Conservation (phyloP, 2,329 filamentous ascomycete species). For the Sporothrix globosa region DNA sequence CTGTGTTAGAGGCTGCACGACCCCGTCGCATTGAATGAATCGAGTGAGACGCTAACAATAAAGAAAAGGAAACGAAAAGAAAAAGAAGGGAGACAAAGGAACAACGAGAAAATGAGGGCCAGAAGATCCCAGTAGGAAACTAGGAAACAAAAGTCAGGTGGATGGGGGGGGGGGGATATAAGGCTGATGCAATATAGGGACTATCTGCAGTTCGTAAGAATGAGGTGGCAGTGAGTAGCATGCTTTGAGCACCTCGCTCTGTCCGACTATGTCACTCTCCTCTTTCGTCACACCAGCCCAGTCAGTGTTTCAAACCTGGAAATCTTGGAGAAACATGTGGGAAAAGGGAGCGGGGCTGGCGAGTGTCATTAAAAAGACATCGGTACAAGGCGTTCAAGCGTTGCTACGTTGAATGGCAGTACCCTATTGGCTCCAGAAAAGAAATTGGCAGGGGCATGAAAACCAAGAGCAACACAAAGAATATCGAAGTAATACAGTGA, state of each 20-base stretch:
- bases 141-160: neutral
- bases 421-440: slow-evolving; percentile 20
- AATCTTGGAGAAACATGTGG: neutral
- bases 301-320: slow-evolving; percentile 27
- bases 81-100: neutral
- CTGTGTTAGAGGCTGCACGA: slow-evolving; percentile 20
- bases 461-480: neutral
- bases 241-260: neutral
- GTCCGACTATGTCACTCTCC: neutral
- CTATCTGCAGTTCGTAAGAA: slow-evolving; percentile 15
- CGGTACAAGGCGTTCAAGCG: slow-evolving; percentile 10
- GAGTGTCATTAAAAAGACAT: slow-evolving; percentile 2
- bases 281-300: neutral
- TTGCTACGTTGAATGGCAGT: slow-evolving; percentile 25
- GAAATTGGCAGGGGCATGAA: slow-evolving; percentile 25
- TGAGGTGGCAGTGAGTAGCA: slow-evolving; percentile 19
- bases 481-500: neutral
- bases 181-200: slow-evolving; percentile 25
- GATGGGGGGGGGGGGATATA: slow-evolving; percentile 9
- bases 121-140: neutral
- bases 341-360: slow-evolving; percentile 11
- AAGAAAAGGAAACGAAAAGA: neutral
- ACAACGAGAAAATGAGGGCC: neutral
- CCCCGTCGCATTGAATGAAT: slow-evolving; percentile 15
- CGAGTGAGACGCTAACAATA: neutral